Conservation (phyloP, 768 basidiomycete species). For the Kwoniella mangroviensis region DNA sequence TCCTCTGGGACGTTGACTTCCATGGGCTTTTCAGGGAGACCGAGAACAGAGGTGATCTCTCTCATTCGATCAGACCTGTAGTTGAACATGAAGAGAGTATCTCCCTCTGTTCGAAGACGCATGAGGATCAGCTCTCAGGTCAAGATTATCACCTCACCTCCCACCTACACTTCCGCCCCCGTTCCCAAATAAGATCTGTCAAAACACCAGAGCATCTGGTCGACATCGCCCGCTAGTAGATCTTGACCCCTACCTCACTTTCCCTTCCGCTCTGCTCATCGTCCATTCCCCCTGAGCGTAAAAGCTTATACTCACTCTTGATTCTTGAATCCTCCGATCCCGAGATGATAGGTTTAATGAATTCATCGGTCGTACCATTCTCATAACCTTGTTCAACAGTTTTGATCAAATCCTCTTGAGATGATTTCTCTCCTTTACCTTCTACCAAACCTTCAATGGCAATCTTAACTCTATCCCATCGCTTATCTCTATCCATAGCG, state of each 20-base stretch:
- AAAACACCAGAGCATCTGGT: too few relatives aligned
- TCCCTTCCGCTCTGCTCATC: too few relatives aligned
- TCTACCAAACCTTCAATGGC: slow-evolving; percentile 82
- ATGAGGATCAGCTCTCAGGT: not conserved
- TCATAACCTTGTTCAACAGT: slow-evolving; percentile 75
- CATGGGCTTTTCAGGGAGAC: slow-evolving; percentile 79
- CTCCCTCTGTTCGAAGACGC: slow-evolving; percentile 65
- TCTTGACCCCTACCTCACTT: too few relatives aligned
- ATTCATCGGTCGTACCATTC: slow-evolving; percentile 89
- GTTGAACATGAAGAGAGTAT: slow-evolving; percentile 96
- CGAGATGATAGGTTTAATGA: slow-evolving; percentile 90
- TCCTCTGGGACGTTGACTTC: slow-evolving; percentile 79
- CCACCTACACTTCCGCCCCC: slow-evolving; percentile 14
- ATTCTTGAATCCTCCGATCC: slow-evolving; percentile 78
- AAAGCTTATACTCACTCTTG: slow-evolving; percentile 65
- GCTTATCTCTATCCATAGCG: slow-evolving; percentile 95
- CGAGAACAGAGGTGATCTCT: slow-evolving; percentile 81
- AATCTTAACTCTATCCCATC: slow-evolving; percentile 91
- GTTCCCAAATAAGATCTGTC: not conserved
- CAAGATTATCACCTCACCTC: not conserved
- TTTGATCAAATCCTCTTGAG: slow-evolving; percentile 67
- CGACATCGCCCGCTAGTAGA: too few relatives aligned
- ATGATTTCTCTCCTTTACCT: slow-evolving; percentile 66
- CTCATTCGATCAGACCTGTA: slow-evolving; percentile 96
- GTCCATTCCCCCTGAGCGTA: not conserved